Evolutionary conservation across 331 rosid species (phyloP).

Genomic region (Malus hybrid): DNA sequence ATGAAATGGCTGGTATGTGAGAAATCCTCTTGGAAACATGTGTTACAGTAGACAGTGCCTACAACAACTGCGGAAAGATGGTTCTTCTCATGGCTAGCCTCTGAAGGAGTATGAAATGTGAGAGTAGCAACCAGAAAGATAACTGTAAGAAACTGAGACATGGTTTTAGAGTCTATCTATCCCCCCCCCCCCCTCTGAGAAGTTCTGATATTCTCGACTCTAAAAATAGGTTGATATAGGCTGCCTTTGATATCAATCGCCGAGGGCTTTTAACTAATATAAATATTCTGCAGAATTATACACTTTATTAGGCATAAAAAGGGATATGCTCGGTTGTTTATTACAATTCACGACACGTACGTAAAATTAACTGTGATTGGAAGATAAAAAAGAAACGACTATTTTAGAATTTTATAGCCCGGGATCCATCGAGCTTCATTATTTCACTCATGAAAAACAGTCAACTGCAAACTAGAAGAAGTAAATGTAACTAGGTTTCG

Average conservation of each 20-base stretch:
- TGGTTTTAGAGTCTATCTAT: constrained; percentile 4
- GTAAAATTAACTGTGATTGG: too few relatives aligned
- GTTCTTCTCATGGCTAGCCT: constrained; percentile 29
- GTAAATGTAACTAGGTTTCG: constrained; percentile 32
- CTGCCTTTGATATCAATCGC: constrained; percentile 26
- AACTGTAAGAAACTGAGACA: constrained; percentile 37
- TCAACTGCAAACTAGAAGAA: constrained; percentile 57
- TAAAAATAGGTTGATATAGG: not conserved
- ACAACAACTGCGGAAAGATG: constrained; percentile 46
- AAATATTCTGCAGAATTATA: not conserved
- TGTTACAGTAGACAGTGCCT: too few relatives aligned
- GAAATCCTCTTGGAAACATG: constrained; percentile 2
- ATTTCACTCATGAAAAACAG: constrained; percentile 49
- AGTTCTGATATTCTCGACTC: not conserved
- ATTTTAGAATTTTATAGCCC: constrained; percentile 6
- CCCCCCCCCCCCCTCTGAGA: not conserved
- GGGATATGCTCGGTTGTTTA: not conserved
- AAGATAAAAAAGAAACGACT: too few relatives aligned
- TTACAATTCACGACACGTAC: too few relatives aligned
- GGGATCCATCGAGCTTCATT: constrained; percentile 11
- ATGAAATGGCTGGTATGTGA: constrained; percentile 50
- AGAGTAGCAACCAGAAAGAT: constrained; percentile 31
- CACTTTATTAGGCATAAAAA: not conserved
- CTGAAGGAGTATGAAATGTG: constrained; percentile 24
- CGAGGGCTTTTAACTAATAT: not conserved